These are phyloP conservation scores for Akebia trifoliata DNA, from an alignment of 164 flowering plant genomes.

Conservation along the genomic window DNA sequence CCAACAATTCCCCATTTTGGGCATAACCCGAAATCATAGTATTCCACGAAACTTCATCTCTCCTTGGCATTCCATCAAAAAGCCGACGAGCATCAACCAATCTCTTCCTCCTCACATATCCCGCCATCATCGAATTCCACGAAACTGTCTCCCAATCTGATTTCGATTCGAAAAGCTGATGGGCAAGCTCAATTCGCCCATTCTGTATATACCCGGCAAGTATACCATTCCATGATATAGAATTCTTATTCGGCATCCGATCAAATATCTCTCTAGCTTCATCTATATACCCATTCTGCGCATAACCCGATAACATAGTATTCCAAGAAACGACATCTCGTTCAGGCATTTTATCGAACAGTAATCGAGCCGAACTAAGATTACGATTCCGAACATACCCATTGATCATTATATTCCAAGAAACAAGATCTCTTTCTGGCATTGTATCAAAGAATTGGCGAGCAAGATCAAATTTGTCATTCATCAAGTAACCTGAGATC, in stretches of 20 bases:
- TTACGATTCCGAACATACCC: not conserved
- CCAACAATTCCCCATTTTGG: conserved; percentile 52
- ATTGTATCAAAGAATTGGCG: too few species aligned
- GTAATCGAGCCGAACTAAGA: not conserved
- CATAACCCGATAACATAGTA: not conserved
- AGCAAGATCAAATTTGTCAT: too few species aligned
- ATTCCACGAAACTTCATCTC: conserved; percentile 85
- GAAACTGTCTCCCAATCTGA: not conserved
- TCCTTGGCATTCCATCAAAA: conserved; percentile 65
- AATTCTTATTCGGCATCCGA: too few species aligned
- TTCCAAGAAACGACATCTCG: not conserved
- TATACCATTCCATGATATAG: not conserved
- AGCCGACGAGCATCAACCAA: conserved; percentile 53
- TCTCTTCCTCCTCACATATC: conserved; percentile 61
- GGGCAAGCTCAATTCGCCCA: not conserved
- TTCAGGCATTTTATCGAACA: not conserved
- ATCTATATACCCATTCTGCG: not conserved
- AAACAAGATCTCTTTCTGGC: too few species aligned
- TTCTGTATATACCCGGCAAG: not conserved
- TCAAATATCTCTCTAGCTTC: too few species aligned
- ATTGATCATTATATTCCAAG: not conserved
- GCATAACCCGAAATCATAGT: conserved; percentile 79
- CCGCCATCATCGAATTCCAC: conserved; percentile 28
- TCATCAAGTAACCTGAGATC: too few species aligned
- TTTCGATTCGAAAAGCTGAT: not conserved